Percentiles rank a stretch among this genome's conserved stretches.
phyloP scores from a whole-genome alignment of 768 basidiomycete species.

The Cystobasidium onofrii region DNA sequence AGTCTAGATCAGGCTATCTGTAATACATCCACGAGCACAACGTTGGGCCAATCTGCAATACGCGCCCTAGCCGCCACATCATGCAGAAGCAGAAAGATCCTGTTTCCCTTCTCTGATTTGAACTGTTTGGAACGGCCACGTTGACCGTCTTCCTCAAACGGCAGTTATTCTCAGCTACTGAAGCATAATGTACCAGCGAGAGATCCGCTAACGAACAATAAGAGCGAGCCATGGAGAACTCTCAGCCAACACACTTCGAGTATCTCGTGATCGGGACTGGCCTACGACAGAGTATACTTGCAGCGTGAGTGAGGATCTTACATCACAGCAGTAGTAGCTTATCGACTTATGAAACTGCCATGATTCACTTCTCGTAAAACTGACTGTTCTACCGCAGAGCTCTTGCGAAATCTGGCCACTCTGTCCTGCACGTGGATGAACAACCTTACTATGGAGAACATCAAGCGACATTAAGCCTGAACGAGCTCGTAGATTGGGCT shows the following conservation, averaged over 20 bases:
- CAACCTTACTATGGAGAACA: slow-evolving; percentile 77
- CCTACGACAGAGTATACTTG: slow-evolving; percentile 72
- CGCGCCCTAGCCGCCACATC: too few species aligned
- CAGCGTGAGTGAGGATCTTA: slow-evolving; percentile 61
- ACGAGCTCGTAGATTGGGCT: slow-evolving; percentile 72
- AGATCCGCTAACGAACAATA: not conserved
- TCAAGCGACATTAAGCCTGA: slow-evolving; percentile 69
- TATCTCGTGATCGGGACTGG: slow-evolving; percentile 50
- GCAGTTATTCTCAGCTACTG: too few species aligned
- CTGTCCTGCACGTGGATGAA: slow-evolving; percentile 74
- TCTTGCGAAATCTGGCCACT: slow-evolving; percentile 75
- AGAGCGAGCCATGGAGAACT: not conserved
- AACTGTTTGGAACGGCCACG: too few species aligned
- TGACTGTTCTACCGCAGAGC: slow-evolving; percentile 53
- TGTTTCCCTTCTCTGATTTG: too few species aligned
- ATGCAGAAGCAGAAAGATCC: too few species aligned
- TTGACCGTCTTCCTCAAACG: too few species aligned
- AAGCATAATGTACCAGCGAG: too few species aligned
- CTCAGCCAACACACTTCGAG: slow-evolving; percentile 45
- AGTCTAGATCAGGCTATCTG: too few species aligned
- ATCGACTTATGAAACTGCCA: not conserved
- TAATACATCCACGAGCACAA: too few species aligned
- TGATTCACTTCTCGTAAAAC: not conserved
- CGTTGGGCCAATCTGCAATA: too few species aligned
- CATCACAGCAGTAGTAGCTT: not conserved